These are phyloP conservation scores for Astragalus glycyphyllos DNA, from an alignment of 306 rosid species.

Conservation along the genomic window DNA sequence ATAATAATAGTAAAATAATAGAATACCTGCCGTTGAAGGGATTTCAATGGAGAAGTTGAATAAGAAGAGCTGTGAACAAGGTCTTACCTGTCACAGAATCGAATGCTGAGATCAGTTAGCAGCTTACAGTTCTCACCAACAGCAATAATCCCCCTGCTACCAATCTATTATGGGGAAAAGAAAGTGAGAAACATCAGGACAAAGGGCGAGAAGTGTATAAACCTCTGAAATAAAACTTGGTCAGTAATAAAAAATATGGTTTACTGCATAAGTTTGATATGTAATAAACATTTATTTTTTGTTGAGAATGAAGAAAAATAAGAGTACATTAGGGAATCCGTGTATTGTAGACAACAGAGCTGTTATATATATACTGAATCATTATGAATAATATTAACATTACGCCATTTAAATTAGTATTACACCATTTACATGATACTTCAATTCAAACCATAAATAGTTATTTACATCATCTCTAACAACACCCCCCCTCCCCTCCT, in stretches of 20 bases:
- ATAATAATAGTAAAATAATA: background rate
- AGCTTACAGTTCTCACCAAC: conserved; percentile 79
- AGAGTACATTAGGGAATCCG: background rate
- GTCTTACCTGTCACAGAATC: conserved; percentile 88
- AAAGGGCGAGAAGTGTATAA: conserved; percentile 16
- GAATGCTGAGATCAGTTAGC: conserved; percentile 86
- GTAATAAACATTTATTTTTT: conserved; percentile 7
- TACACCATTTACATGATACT: background rate
- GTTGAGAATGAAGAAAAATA: background rate
- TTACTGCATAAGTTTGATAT: background rate
- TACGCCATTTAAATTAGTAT: background rate
- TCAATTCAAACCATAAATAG: background rate
- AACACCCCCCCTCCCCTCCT: too few relatives aligned
- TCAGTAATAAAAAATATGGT: conserved; percentile 1
- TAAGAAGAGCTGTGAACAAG: conserved; percentile 28
- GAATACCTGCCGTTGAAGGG: conserved; percentile 18
- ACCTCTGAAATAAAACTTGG: conserved; percentile 17
- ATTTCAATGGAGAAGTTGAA: conserved; percentile 29
- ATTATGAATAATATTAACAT: too few relatives aligned
- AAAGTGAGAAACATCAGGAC: conserved; percentile 17
- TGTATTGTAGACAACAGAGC: background rate
- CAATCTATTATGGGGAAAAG: conserved; percentile 58
- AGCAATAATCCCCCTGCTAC: conserved; percentile 79
- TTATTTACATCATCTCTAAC: too few relatives aligned
- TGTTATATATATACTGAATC: too few relatives aligned